A percentile compares a stretch with the other conserved stretches of the same genome.
phyloP scores from a whole-genome alignment of 179 eudicot species.

The Spergularia azorica region DNA sequence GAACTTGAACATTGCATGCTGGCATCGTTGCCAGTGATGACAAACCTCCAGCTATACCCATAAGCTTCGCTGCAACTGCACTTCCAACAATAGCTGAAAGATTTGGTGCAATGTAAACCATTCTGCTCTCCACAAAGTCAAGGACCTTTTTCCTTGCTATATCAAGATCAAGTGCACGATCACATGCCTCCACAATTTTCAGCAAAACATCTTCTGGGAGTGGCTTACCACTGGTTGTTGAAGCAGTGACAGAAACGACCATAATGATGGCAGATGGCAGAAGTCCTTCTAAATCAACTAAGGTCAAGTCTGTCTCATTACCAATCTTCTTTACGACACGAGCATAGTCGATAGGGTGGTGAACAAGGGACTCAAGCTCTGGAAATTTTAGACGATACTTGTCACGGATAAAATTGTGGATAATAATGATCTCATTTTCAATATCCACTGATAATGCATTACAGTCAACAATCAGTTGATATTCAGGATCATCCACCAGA shows the following conservation, averaged over 20 bases:
- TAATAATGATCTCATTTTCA: slow-evolving; percentile 83
- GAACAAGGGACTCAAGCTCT: slow-evolving; percentile 95
- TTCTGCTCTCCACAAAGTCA: slow-evolving; percentile 94
- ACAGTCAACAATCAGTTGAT: slow-evolving; percentile 88
- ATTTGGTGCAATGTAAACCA: slow-evolving; percentile 96
- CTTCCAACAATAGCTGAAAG: slow-evolving; percentile 95
- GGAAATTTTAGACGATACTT: slow-evolving; percentile 92
- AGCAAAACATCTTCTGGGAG: slow-evolving; percentile 80
- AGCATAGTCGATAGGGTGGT: slow-evolving; percentile 96
- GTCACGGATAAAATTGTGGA: slow-evolving; percentile 91
- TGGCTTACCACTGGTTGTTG: slow-evolving; percentile 95
- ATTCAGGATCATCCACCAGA: slow-evolving; percentile 94
- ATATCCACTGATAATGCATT: slow-evolving; percentile 87
- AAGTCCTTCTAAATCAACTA: slow-evolving; percentile 90
- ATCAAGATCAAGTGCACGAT: slow-evolving; percentile 90
- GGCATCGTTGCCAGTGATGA: slow-evolving; percentile 90
- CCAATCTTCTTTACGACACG: slow-evolving; percentile 92
- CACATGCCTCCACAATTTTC: slow-evolving; percentile 90
- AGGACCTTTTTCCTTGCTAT: slow-evolving; percentile 84
- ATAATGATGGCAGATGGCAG: slow-evolving; percentile 91
- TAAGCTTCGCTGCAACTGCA: slow-evolving; percentile 95
- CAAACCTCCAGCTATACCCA: slow-evolving; percentile 98
- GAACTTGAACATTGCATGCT: slow-evolving; percentile 93
- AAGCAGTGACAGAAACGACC: slow-evolving; percentile 97
- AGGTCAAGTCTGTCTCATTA: slow-evolving; percentile 87